Conservation (phyloP, 2,329 filamentous ascomycete species). For the Hirsutella rhossiliensis region DNA sequence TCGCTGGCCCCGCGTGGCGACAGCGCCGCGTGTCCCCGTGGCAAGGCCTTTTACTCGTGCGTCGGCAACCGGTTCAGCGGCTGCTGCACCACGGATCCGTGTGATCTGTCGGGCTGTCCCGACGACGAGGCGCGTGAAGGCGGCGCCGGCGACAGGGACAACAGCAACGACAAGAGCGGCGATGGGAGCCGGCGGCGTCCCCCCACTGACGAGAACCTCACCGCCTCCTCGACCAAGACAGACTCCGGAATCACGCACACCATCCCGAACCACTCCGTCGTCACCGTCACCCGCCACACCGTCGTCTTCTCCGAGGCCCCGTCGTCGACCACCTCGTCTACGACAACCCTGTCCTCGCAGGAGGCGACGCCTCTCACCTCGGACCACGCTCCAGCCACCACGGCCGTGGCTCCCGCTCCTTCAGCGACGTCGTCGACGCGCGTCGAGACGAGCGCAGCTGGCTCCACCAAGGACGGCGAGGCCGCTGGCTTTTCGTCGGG, state of each 20-base stretch:
- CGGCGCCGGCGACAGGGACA: neutral
- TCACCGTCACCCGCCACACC: conserved; percentile 24
- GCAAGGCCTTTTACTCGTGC: conserved; percentile 25
- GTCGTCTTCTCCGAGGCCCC: conserved; percentile 15
- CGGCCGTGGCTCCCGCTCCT: neutral
- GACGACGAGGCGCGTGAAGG: conserved; percentile 3
- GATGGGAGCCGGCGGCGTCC: neutral
- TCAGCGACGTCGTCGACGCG: neutral
- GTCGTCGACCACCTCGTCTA: conserved; percentile 2
- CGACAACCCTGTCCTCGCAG: neutral
- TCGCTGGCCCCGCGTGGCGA: neutral
- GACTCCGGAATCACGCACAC: conserved; percentile 25
- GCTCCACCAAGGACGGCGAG: neutral
- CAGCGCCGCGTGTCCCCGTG: conserved; percentile 14
- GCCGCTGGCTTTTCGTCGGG: conserved; percentile 12
- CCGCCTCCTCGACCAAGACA: conserved; percentile 13
- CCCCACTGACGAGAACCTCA: neutral
- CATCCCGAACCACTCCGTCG: conserved; percentile 19
- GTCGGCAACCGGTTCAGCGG: conserved; percentile 22
- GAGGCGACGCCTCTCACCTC: neutral
- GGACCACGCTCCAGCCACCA: neutral
- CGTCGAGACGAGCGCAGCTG: neutral
- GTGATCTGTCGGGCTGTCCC: conserved; percentile 20
- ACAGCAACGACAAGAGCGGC: neutral
- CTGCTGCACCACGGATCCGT: conserved; percentile 34